Conservation (phyloP, 306 rosid species). For the Quercus alba region DNA sequence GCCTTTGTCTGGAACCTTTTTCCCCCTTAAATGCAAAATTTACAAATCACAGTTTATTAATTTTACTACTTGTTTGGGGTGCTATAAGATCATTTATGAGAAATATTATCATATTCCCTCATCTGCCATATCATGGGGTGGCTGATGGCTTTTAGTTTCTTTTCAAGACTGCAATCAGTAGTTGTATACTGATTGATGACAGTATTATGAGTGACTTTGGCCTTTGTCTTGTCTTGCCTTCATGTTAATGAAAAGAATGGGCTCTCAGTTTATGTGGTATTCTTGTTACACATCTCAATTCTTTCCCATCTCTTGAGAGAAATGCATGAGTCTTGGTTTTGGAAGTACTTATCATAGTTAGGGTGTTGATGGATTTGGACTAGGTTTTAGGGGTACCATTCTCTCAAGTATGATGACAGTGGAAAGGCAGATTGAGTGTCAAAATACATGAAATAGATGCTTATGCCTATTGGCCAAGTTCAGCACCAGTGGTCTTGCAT, state of each 20-base stretch:
- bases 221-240: background rate
- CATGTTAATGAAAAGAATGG: background rate
- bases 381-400: background rate
- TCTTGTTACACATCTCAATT: background rate
- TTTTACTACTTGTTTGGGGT: background rate
- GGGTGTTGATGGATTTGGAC: background rate
- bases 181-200: background rate
- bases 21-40: background rate
- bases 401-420: background rate
- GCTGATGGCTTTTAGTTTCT: background rate
- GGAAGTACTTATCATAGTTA: background rate
- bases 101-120: background rate
- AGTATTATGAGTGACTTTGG: background rate
- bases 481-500: background rate
- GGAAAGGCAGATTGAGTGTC: background rate
- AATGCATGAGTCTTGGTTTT: background rate
- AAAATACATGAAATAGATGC: constrained; percentile 3
- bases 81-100: background rate
- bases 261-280: background rate
- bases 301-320: background rate
- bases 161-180: background rate
- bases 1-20: constrained; percentile 10
- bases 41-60: background rate
- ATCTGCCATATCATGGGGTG: background rate
- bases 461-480: constrained; percentile 2